Conservation (phyloP, 176 grass and related monocot species). For the Zea mays region Zm-B73-REFERENCE-NAM-5.0 NC_050105.1:2326001-2326500, state of each 20-base stretch:
- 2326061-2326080: neutral
- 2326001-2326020: constrained; percentile 14
- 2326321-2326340: neutral
- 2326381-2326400: neutral
- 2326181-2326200: neutral
- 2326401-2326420: neutral
- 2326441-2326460: neutral
- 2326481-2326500: neutral
- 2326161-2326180: neutral
- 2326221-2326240: neutral
- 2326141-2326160: constrained; percentile 3
- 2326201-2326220: neutral
- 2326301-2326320: neutral
- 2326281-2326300: neutral
- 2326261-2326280: no score
- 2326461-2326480: neutral
- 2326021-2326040: constrained; percentile 12
- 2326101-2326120: neutral
- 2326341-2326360: neutral
- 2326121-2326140: neutral
- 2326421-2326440: neutral
- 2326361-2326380: neutral
- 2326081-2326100: neutral
- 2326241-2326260: neutral
- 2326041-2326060: neutral